Conservation (phyloP, 1,284 basidiomycete genomes). For the Thecaphora frezii region DNA sequence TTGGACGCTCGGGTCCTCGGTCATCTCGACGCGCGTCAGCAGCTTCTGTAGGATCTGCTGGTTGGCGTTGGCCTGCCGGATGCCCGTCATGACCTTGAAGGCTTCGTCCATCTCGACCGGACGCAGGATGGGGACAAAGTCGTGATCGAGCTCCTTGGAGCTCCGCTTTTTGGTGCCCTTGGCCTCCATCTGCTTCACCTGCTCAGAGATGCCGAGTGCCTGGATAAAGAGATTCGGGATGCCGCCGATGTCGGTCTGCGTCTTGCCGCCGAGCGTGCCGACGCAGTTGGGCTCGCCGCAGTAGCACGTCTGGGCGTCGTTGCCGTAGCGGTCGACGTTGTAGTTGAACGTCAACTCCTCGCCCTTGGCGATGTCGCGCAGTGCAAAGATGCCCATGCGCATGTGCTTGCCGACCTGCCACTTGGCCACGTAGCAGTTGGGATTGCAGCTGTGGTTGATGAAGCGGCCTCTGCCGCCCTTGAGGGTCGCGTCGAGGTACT, state of each 20-base stretch:
- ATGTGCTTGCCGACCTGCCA: constrained; percentile 91
- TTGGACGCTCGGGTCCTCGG: constrained; percentile 76
- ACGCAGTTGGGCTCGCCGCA: constrained; percentile 96
- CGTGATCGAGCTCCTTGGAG: constrained; percentile 87
- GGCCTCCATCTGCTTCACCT: constrained; percentile 74
- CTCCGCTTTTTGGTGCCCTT: constrained; percentile 90
- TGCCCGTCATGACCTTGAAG: constrained; percentile 85
- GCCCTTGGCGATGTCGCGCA: constrained; percentile 74
- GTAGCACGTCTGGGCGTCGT: constrained; percentile 91
- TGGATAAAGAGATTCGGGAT: constrained; percentile 96
- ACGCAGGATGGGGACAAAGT: constrained; percentile 73
- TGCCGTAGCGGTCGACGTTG: constrained; percentile 97
- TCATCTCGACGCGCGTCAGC: constrained; percentile 84
- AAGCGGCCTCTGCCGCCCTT: constrained; percentile 94
- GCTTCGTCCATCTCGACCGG: constrained; percentile 78
- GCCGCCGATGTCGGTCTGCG: constrained; percentile 87
- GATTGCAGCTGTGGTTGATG: constrained; percentile 96
- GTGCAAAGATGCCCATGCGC: constrained; percentile 97
- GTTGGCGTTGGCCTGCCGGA: constrained; percentile 81
- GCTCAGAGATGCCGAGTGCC: constrained; percentile 92
- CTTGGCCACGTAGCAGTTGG: constrained; percentile 98
- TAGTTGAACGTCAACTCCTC: constrained; percentile 99
- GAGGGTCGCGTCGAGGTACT: constrained; percentile 99
- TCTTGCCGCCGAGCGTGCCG: constrained; percentile 95
- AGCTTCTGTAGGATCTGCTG: constrained; percentile 80